These are phyloP conservation scores for Jamesozyma lodderae DNA, from an alignment of 805 yeast species.

Conservation along the genomic window DNA sequence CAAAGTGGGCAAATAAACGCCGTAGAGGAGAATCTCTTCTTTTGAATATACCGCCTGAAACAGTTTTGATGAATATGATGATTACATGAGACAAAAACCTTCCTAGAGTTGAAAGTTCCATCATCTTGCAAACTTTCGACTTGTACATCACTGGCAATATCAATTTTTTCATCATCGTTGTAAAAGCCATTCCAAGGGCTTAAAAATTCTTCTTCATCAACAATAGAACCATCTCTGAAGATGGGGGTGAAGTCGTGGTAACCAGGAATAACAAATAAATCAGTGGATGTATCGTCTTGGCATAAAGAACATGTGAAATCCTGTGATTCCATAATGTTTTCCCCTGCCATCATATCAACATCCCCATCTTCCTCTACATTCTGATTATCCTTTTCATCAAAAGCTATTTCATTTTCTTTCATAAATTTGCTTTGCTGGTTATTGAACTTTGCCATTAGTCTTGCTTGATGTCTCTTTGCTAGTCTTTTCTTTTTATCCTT, in stretches of 20 bases:
- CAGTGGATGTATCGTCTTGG: slow-evolving; percentile 42
- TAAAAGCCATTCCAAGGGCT: slow-evolving; percentile 25
- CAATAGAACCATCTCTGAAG: slow-evolving; percentile 36
- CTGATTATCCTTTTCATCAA: slow-evolving; percentile 10
- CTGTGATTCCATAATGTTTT: slow-evolving; percentile 21
- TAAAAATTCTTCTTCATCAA: slow-evolving; percentile 23
- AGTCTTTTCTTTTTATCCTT: slow-evolving; percentile 44
- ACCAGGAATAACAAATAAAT: slow-evolving; percentile 52
- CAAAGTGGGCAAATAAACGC: slow-evolving; percentile 92
- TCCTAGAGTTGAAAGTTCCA: slow-evolving; percentile 10
- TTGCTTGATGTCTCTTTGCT: slow-evolving; percentile 56
- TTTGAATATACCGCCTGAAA: slow-evolving; percentile 55
- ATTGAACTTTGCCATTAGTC: slow-evolving; percentile 52
- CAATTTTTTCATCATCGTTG: slow-evolving; percentile 18
- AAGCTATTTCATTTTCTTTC: slow-evolving; percentile 38
- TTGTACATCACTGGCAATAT: slow-evolving; percentile 13
- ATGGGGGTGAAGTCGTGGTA: slow-evolving; percentile 38
- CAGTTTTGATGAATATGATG: slow-evolving; percentile 88
- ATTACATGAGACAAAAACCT: slow-evolving; percentile 72
- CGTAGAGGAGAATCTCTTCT: slow-evolving; percentile 46
- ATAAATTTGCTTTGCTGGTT: slow-evolving; percentile 71
- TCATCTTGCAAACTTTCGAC: slow-evolving; percentile 13
- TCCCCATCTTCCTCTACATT: slow-evolving; percentile 39
- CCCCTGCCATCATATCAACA: slow-evolving; percentile 33
- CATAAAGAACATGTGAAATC: slow-evolving; percentile 47